Evolutionary conservation across 2,329 filamentous ascomycete genomes (phyloP).

Genomic region (Nothophaeocryptopus gaeumannii): DNA sequence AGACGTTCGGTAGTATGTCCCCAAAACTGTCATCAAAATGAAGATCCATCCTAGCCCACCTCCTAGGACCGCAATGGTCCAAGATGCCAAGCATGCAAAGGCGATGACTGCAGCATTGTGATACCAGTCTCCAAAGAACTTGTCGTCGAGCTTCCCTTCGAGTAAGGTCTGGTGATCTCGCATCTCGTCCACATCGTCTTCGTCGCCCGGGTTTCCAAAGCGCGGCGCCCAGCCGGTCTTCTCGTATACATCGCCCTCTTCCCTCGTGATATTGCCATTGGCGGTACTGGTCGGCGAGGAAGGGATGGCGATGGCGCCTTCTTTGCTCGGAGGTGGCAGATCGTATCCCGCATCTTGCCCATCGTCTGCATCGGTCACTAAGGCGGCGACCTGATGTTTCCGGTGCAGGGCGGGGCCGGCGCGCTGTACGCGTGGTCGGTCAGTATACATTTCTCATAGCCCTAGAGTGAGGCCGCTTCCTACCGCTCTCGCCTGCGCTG

Average conservation of each 20-base stretch:
- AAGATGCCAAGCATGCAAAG: slow-evolving; percentile 86
- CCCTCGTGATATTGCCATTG: slow-evolving; percentile 55
- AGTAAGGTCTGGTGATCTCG: slow-evolving; percentile 86
- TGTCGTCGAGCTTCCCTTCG: slow-evolving; percentile 79
- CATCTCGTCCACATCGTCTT: slow-evolving; percentile 59
- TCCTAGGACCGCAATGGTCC: slow-evolving; percentile 83
- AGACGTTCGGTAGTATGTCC: slow-evolving; percentile 95
- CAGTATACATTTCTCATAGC: slow-evolving; percentile 7
- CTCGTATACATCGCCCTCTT: slow-evolving; percentile 47
- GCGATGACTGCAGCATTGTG: slow-evolving; percentile 93
- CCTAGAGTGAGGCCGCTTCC: not conserved
- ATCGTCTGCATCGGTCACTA: slow-evolving; percentile 78
- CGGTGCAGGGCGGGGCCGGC: slow-evolving; percentile 34
- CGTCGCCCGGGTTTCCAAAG: slow-evolving; percentile 66
- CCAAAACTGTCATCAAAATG: slow-evolving; percentile 85
- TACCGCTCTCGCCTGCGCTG: slow-evolving; percentile 72
- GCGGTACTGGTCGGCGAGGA: slow-evolving; percentile 45
- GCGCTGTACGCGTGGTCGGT: slow-evolving; percentile 21
- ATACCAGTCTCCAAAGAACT: slow-evolving; percentile 97
- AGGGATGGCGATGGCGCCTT: slow-evolving; percentile 59
- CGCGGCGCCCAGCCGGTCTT: slow-evolving; percentile 83
- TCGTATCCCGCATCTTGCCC: slow-evolving; percentile 68
- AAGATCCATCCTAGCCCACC: slow-evolving; percentile 92
- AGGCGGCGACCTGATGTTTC: slow-evolving; percentile 62
- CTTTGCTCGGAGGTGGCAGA: slow-evolving; percentile 71